Conservation (phyloP, 768 basidiomycete species). For the Crepidotus variabilis region DNA sequence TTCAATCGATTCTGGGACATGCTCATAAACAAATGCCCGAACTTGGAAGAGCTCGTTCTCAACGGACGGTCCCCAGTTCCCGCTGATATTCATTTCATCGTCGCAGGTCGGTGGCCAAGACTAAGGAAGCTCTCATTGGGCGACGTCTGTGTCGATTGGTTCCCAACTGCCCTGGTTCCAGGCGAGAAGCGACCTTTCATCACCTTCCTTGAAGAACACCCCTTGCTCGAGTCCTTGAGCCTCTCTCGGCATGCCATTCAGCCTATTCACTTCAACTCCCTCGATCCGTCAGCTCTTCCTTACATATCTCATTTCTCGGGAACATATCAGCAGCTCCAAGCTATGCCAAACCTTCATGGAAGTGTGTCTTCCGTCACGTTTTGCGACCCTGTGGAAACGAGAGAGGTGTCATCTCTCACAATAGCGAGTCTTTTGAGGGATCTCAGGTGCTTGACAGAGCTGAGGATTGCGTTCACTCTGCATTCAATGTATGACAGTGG, state of each 20-base stretch:
- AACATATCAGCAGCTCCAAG: constrained; percentile 63
- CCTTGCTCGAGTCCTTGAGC: constrained; percentile 43
- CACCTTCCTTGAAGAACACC: constrained; percentile 65
- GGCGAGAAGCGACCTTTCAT: constrained; percentile 57
- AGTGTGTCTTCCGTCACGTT: constrained; percentile 55
- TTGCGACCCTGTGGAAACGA: constrained; percentile 62
- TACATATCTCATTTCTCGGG: constrained; percentile 61
- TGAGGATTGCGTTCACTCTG: constrained; percentile 64
- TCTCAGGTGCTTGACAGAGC: constrained; percentile 49
- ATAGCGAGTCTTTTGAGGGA: constrained; percentile 58
- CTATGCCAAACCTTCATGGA: constrained; percentile 46
- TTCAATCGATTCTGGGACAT: constrained; percentile 64
- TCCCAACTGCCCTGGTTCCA: constrained; percentile 29
- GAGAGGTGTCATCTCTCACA: constrained; percentile 62
- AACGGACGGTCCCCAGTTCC: constrained; percentile 51
- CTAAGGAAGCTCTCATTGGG: constrained; percentile 60
- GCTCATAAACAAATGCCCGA: constrained; percentile 60
- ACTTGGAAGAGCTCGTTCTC: constrained; percentile 62
- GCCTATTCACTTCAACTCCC: constrained; percentile 46
- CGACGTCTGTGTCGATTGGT: constrained; percentile 62
- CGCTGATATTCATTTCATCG: constrained; percentile 52
- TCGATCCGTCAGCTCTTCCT: constrained; percentile 42
- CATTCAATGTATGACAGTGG: constrained; percentile 75
- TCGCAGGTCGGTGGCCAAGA: constrained; percentile 63
- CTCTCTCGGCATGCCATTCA: constrained; percentile 52